Base-by-base conservation (phyloP, 371 early-diverging fungal species). In the Massospora cicadina region DNA sequence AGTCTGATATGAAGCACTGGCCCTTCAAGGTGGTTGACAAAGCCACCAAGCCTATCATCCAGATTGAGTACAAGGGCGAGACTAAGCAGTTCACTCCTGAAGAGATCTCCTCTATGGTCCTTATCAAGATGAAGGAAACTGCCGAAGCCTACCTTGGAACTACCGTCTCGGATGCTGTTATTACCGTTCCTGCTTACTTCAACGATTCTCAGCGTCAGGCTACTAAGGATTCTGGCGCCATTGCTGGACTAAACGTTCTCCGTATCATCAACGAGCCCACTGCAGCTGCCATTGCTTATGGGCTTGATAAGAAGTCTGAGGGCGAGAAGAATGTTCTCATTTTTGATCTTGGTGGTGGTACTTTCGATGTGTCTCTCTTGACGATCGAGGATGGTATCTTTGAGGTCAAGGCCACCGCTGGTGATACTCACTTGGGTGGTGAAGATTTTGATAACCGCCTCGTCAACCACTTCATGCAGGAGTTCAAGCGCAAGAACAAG, bases 151-250 rank as follows among this genome's bases (percentile, higher is more conserved):
- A 91, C 77, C 86, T 98, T 70, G 93, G 93, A 69, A 84, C 79
- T 78, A 77, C 79, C 70, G 89, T 97, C 74, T 84, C 70, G 69
- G 81, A 91, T 76, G 93, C 94, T 69, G 98, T 98, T 69, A 85
- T 97, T 74, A 96, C 98, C 62, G 91, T 98, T 67, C 97, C 98
- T 66, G 97, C 94, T 70, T 93, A 93, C 81, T 95, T 95, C 79
- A 81, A 79, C 66, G 87, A 89, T 69, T 82, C 79, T 60, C 90
- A 90, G 70, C 79, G 88, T 70, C 85, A 86, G 69, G 88, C 85
- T 61, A 89, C 90, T 67, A 87, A 87, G 76, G 81, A 84, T 72
- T 87, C 88, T 54, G 88, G 85, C 69, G 74, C 77, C 55, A 82
- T 88, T 69, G 87, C 90, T 60, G 88, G 88, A 43, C 71, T 90